Percentiles rank a stretch among this genome's conserved stretches.
These are phyloP conservation scores for Gonapodya sp. DNA, from an alignment of 192 early-diverging fungal genomes.

Conservation along the genomic window DNA sequence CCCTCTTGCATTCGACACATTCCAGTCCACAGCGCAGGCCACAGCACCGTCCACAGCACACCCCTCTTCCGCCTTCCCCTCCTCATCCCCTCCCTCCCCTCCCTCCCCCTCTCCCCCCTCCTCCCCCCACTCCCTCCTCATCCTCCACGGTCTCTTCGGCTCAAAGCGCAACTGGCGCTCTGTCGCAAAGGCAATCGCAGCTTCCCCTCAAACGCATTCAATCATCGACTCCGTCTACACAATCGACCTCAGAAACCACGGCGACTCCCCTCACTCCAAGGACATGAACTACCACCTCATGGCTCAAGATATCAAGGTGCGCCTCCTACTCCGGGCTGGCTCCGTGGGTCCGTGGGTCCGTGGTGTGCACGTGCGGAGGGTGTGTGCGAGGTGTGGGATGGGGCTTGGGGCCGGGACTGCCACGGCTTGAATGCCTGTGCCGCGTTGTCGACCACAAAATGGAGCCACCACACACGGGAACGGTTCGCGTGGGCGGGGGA, in stretches of 20 bases:
- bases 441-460: too few species aligned
- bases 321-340: too few species aligned
- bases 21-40: neutral
- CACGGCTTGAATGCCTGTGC: too few species aligned
- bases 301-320: neutral
- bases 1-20: neutral
- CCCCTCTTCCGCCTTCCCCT: neutral
- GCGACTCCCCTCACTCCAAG: neutral
- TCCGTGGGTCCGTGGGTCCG: too few species aligned
- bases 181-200: neutral
- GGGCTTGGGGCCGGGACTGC: too few species aligned
- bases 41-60: neutral
- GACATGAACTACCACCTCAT: neutral
- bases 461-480: too few species aligned
- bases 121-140: neutral
- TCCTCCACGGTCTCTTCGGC: neutral
- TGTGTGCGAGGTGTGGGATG: too few species aligned
- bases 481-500: too few species aligned
- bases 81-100: neutral
- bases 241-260: neutral
- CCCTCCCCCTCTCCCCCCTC: neutral
- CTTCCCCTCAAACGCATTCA: neutral
- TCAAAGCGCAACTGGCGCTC: neutral
- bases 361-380: too few species aligned
- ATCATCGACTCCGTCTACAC: neutral